phyloP scores from a whole-genome alignment of 768 basidiomycete species.

The Mycena belliarum region DNA sequence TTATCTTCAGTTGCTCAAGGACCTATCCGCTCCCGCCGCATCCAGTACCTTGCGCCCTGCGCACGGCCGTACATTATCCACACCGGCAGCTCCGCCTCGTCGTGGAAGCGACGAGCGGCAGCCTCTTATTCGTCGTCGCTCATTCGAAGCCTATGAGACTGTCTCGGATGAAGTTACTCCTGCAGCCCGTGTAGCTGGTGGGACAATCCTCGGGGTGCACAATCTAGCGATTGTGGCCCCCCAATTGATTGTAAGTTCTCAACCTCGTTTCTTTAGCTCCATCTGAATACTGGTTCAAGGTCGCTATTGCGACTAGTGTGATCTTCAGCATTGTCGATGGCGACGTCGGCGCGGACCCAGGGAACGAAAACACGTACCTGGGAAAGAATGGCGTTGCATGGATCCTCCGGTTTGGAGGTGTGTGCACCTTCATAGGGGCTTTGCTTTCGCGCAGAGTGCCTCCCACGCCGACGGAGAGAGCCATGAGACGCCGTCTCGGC shows the following conservation, averaged over 20 bases:
- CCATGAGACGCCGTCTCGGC: constrained; percentile 79
- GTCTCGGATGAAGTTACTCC: constrained; percentile 36
- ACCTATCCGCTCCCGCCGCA: constrained; percentile 44
- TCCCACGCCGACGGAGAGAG: constrained; percentile 88
- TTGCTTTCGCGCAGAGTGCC: constrained; percentile 78
- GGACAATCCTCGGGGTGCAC: constrained; percentile 92
- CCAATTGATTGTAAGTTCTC: constrained; percentile 78
- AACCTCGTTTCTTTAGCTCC: not conserved
- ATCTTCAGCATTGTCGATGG: constrained; percentile 55
- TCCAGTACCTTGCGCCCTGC: constrained; percentile 38
- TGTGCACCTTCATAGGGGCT: constrained; percentile 57
- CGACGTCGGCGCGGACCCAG: constrained; percentile 47
- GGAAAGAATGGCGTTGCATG: constrained; percentile 92
- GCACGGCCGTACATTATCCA: constrained; percentile 58
- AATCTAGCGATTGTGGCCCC: constrained; percentile 95
- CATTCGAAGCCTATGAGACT: constrained; percentile 50
- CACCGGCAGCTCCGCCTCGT: constrained; percentile 37
- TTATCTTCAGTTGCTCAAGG: constrained; percentile 64
- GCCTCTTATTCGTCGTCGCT: constrained; percentile 62
- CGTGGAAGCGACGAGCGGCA: constrained; percentile 48
- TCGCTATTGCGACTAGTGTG: constrained; percentile 10
- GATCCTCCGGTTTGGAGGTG: constrained; percentile 90
- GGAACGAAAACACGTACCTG: constrained; percentile 57
- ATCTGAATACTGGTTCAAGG: not conserved
- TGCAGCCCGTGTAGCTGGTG: constrained; percentile 67